Percentiles rank a stretch among this genome's conserved stretches.
Conservation (phyloP, 495 filamentous ascomycete species). For the Xylaria cubensis region DNA sequence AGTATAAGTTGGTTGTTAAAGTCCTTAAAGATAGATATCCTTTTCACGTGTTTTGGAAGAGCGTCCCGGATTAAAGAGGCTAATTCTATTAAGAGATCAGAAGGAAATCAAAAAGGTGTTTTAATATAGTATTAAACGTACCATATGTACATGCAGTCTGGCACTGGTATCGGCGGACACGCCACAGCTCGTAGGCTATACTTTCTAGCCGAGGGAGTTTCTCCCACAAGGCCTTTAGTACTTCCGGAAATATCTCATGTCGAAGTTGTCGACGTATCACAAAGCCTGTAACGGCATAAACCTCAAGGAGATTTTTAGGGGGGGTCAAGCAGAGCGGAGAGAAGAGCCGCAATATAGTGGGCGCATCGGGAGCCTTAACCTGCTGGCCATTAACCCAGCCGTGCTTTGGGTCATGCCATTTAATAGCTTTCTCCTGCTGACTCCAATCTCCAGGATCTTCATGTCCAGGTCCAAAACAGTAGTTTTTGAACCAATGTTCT, state of each 20-base stretch:
- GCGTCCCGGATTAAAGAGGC: background rate
- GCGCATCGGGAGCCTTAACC: conserved; percentile 9
- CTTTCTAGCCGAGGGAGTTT: conserved; percentile 15
- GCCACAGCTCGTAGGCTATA: conserved; percentile 18
- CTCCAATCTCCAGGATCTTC: conserved; percentile 19
- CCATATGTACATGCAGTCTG: conserved; percentile 7
- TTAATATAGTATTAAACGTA: conserved; percentile 9
- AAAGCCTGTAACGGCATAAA: conserved; percentile 15
- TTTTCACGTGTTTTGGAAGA: conserved; percentile 13
- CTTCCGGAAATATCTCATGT: conserved; percentile 5
- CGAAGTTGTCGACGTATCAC: conserved; percentile 18
- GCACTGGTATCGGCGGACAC: conserved; percentile 7
- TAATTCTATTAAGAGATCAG: conserved; percentile 16
- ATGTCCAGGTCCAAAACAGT: conserved; percentile 24
- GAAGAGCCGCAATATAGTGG: conserved; percentile 15
- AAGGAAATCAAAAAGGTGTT: conserved; percentile 7
- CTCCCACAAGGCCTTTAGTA: conserved; percentile 7
- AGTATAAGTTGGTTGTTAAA: conserved; percentile 11
- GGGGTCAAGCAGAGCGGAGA: background rate
- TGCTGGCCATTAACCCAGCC: conserved; percentile 16
- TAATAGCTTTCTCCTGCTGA: conserved; percentile 12
- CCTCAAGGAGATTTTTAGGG: conserved; percentile 11
- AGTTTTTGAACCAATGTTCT: conserved; percentile 38
- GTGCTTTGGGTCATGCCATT: conserved; percentile 18
- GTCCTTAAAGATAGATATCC: conserved; percentile 12